Evolutionary conservation across 768 basidiomycete species (phyloP), one percentile per base, ranked within the genome.

Genomic region (Coprinopsis cinerea): DNA sequence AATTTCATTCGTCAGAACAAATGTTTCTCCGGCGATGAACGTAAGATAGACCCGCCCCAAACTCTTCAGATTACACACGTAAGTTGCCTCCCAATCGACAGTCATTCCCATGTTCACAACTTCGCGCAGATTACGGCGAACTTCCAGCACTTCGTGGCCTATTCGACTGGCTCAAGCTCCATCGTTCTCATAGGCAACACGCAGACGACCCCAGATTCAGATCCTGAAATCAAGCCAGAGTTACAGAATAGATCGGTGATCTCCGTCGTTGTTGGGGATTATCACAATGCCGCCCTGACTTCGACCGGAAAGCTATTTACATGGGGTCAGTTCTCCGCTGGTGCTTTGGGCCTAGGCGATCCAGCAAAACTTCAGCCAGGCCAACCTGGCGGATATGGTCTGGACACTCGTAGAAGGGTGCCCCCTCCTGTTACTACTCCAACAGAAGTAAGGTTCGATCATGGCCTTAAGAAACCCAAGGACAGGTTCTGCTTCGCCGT

Each of bases 241-340:
- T 69, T 98, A 24, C 92, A 96, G 58, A 76, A 87, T 56, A 78
- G 70, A 55, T 72, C 76, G 30, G 79, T 97, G 47, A 94, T 97
- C 52, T 89, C 90, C 44, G 82, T 95, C 48, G 84, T 85, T 13
- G 75, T 92, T 44, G 95, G 95, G 4, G 95, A 98, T 66, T 96
- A 94, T 64, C 95, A 98, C 69, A 82, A 75, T 60, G 88, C 82
- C 28, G 94, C 95, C 1, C 70, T 96, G 58, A 94, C 91, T 2
- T 72, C 78, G 32, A 64, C 73, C 20, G 95, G 94, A 14, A 77
- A 82, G 60, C 69, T 92, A 22, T 69, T 85, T 17, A 88, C 92
- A 10, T 94, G 89, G 91, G 92, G 91, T 14, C 56, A 64, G 22
- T 86, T 82, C 65, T 85, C 85, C 18, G 63, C 68, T 25, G 93